phyloP scores from a whole-genome alignment of 2,329 filamentous ascomycete species.

The Teratosphaeria destructans region DNA sequence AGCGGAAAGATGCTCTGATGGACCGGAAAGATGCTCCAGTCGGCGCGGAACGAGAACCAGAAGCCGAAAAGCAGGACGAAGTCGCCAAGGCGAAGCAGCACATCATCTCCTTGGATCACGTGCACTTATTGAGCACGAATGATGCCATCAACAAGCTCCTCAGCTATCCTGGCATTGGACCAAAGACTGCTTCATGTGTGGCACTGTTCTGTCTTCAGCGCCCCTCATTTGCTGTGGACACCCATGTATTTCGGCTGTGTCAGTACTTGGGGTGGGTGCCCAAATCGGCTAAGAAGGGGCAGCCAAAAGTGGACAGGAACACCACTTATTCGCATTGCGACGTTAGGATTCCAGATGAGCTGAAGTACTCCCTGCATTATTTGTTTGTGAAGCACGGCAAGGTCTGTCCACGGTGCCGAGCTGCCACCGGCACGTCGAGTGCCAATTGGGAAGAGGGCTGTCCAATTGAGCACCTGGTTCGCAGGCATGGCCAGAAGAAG shows the following conservation, averaged over 20 bases:
- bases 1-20: conserved; percentile 43
- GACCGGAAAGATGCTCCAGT: conserved; percentile 23
- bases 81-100: conserved; percentile 47
- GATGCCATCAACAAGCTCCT: conserved; percentile 49
- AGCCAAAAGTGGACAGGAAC: conserved; percentile 26
- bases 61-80: conserved; percentile 46
- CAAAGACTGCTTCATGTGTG: conserved; percentile 57
- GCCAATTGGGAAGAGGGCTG: conserved; percentile 55
- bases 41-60: conserved; percentile 35
- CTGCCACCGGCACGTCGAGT: conserved; percentile 49
- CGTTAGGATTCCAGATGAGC: conserved; percentile 48
- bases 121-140: conserved; percentile 45
- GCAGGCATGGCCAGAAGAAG: conserved; percentile 46
- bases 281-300: conserved; percentile 31
- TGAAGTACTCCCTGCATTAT: conserved; percentile 54
- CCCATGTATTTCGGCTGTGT: conserved; percentile 54
- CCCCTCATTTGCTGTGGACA: conserved; percentile 55
- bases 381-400: conserved; percentile 54
- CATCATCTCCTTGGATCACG: conserved; percentile 54
- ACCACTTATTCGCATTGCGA: conserved; percentile 46
- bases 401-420: conserved; percentile 49
- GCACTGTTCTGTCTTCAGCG: conserved; percentile 54
- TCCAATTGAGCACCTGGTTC: conserved; percentile 53
- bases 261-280: conserved; percentile 55
- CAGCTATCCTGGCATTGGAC: conserved; percentile 52